Evolutionary conservation across 495 filamentous ascomycete species (phyloP).

Genomic region (Hypoxylon fragiforme): DNA sequence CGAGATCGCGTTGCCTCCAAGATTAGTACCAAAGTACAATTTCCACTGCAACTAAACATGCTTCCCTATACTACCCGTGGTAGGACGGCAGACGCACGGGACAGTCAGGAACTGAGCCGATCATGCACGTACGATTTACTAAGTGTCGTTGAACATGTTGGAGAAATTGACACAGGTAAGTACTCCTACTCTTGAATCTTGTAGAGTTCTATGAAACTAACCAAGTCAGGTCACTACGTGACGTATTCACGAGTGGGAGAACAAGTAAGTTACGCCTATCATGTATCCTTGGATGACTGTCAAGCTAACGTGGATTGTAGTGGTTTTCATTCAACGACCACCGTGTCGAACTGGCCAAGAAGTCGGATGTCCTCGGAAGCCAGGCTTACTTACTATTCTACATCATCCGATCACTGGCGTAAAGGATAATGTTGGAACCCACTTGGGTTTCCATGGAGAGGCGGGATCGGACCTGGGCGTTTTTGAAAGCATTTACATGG

Average conservation of each 20-base stretch:
- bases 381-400: conserved; percentile 91
- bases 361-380: conserved; percentile 76
- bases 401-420: conserved; percentile 65
- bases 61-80: conserved; percentile 77
- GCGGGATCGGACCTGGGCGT: conserved; percentile 10
- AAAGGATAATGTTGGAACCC: conserved; percentile 9
- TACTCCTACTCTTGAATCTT: neutral
- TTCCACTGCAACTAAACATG: conserved; percentile 86
- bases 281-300: neutral
- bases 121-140: conserved; percentile 77
- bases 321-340: conserved; percentile 95
- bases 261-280: conserved; percentile 60
- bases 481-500: conserved; percentile 36
- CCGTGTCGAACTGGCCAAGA: conserved; percentile 76
- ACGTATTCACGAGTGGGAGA: conserved; percentile 80
- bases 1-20: conserved; percentile 69
- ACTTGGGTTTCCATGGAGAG: conserved; percentile 4
- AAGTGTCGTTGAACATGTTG: conserved; percentile 83
- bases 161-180: conserved; percentile 73
- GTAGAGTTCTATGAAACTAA: conserved; percentile 39
- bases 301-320: conserved; percentile 40
- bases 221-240: conserved; percentile 69
- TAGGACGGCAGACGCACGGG: conserved; percentile 39
- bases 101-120: conserved; percentile 53
- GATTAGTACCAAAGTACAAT: conserved; percentile 77